phyloP scores from a whole-genome alignment of 768 basidiomycete species.

The Mycena polygramma region DNA sequence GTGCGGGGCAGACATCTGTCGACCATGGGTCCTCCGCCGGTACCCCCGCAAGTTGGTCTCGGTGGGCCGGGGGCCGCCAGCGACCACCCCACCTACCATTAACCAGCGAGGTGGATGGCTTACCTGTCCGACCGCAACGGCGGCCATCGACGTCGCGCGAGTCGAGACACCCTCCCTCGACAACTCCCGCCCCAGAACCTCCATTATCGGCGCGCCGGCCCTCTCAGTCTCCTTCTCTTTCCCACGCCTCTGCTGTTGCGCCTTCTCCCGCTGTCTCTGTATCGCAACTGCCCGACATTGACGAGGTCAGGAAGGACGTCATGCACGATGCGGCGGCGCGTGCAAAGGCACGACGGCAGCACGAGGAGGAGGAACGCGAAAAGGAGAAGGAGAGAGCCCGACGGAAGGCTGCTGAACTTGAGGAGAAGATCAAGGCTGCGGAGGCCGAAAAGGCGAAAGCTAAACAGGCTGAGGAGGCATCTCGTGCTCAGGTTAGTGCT shows the following conservation, averaged over 20 bases:
- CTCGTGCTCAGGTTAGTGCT: constrained; percentile 29
- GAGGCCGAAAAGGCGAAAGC: constrained; percentile 52
- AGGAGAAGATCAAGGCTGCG: constrained; percentile 70
- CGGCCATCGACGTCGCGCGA: constrained; percentile 61
- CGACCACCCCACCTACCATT: constrained; percentile 69
- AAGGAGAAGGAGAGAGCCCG: constrained; percentile 85
- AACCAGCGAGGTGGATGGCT: constrained; percentile 38
- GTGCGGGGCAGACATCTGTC: constrained; percentile 56
- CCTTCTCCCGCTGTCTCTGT: constrained; percentile 45
- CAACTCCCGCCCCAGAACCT: constrained; percentile 46
- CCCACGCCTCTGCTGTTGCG: constrained; percentile 57
- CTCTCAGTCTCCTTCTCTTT: constrained; percentile 60
- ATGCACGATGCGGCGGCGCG: constrained; percentile 91
- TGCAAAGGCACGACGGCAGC: constrained; percentile 81
- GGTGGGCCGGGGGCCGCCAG: constrained; percentile 54
- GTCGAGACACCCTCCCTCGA: constrained; percentile 51
- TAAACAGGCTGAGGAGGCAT: constrained; percentile 31
- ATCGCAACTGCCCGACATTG: constrained; percentile 61
- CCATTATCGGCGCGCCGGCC: constrained; percentile 47
- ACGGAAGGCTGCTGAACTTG: constrained; percentile 82
- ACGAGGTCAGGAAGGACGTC: constrained; percentile 76
- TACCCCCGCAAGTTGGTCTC: constrained; percentile 47
- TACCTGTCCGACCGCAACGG: constrained; percentile 35
- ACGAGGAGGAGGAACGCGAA: constrained; percentile 88
- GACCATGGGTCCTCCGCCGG: constrained; percentile 67